Evolutionary conservation across 768 basidiomycete species (phyloP).

Genomic region (Mycena vitilis): DNA sequence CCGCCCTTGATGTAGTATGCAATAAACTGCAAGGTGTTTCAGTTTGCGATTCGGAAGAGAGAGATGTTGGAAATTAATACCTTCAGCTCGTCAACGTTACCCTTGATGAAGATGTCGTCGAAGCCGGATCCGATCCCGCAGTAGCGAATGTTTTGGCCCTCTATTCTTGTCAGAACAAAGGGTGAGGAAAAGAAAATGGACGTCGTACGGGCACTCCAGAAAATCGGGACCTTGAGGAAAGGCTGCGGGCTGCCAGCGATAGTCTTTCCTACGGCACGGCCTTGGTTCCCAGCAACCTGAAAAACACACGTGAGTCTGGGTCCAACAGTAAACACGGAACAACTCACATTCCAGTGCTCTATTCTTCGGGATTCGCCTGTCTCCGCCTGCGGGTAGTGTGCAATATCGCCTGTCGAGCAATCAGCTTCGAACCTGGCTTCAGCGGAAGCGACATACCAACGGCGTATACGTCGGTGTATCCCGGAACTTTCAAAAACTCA

Average conservation of each 20-base stretch:
- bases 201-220: conserved; percentile 89
- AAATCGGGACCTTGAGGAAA: conserved; percentile 85
- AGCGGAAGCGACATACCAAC: conserved; percentile 59
- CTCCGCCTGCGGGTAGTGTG: conserved; percentile 74
- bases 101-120: conserved; percentile 84
- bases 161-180: conserved; percentile 46
- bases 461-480: conserved; percentile 69
- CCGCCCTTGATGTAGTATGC: conserved; percentile 80
- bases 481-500: conserved; percentile 70
- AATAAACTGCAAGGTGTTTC: conserved; percentile 65
- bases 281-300: conserved; percentile 87
- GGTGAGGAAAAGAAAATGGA: background rate
- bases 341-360: conserved; percentile 90
- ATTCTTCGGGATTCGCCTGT: conserved; percentile 69
- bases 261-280: conserved; percentile 82
- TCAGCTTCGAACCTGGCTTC: conserved; percentile 4
- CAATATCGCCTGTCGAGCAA: conserved; percentile 73
- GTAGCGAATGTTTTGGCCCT: conserved; percentile 90
- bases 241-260: conserved; percentile 74
- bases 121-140: conserved; percentile 77
- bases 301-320: conserved; percentile 5
- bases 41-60: conserved; percentile 6
- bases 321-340: background rate
- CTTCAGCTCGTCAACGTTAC: conserved; percentile 82
- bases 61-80: conserved; percentile 47